Evolutionary conservation across 495 filamentous ascomycete species (phyloP), one percentile per base, ranked within the genome.

Genomic region (Aspergillus nanangensis): DNA sequence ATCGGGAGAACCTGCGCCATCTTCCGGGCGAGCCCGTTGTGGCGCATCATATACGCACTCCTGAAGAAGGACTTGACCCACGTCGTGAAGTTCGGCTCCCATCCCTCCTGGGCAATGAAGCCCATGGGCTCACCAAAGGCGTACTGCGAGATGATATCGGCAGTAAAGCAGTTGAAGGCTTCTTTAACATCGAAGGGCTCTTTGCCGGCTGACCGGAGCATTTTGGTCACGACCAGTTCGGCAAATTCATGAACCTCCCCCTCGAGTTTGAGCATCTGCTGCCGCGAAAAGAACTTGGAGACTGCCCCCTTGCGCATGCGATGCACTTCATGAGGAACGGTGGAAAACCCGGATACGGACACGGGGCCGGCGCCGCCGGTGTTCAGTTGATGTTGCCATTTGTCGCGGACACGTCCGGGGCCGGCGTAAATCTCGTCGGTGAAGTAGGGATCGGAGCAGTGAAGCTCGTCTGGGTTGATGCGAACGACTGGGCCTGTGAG

Each of bases 401-500:
- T 42, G 39, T 42, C 25, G 15, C 39, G 39, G 11, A 17, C 17
- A 23, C 39, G 39, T 10, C 23, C 23, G 39, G 22, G 22, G 23
- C 22, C 25, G 8, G 39, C 5, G 39, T 49, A 60, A 3, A 67
- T 44, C 24, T 58, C 51, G 15, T 63, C 51, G 31, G 53, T 62
- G 33, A 57, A 66, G 21, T 43, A 50, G 17, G 57, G 58, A 27
- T 67, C 62, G 22, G 50, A 50, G 42, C 65, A 53, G 32, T 67
- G 64, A 3, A 67, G 27, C 41, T 66, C 62, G 18, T 50, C 44
- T 5, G 62, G 58, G 22, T 47, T 61, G 27, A 67, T 56, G 5
- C 63, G 60, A 9, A 67, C 41, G 40, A 67, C 60, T 27, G 63
- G 62, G 29, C 63, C 63, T 67, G 22, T 48, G 7, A 37, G 24